phyloP scores from a whole-genome alignment of 2,329 filamentous ascomycete genomes.

The Talaromyces sp. region DNA sequence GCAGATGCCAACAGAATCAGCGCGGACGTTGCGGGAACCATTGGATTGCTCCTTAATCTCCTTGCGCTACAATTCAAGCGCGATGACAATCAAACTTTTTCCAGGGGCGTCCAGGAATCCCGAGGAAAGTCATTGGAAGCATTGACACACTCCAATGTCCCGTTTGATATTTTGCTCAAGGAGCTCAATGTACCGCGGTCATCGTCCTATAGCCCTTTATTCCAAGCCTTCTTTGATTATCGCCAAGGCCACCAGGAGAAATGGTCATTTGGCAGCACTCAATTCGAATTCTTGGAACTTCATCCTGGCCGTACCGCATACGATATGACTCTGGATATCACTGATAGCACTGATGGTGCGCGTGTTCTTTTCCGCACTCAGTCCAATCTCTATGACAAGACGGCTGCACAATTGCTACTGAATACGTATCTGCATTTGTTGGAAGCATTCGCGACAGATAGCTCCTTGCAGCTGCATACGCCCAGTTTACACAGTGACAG shows the following conservation, averaged over 20 bases:
- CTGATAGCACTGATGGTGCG: not conserved
- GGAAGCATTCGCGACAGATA: not conserved
- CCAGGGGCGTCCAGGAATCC: not conserved
- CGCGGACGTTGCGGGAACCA: constrained; percentile 21
- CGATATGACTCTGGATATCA: constrained; percentile 1
- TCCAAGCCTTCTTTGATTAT: constrained; percentile 54
- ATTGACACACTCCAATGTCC: constrained; percentile 47
- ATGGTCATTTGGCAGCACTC: not conserved
- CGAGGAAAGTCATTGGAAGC: constrained; percentile 33
- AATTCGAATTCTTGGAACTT: not conserved
- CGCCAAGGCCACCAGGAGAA: constrained; percentile 14
- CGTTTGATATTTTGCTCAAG: constrained; percentile 52
- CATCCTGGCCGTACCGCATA: not conserved
- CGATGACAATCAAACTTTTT: not conserved
- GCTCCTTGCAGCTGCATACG: not conserved
- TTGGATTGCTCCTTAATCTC: constrained; percentile 47
- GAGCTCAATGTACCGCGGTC: constrained; percentile 45
- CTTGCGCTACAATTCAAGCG: constrained; percentile 33
- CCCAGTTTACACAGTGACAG: not conserved
- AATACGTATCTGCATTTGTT: not conserved
- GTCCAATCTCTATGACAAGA: not conserved
- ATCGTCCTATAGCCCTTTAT: constrained; percentile 45
- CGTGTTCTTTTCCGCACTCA: not conserved
- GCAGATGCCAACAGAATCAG: constrained; percentile 42
- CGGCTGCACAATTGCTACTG: not conserved